These are phyloP conservation scores for Euphorbia lathyris DNA, from an alignment of 345 rosid species.

Conservation along the genomic window DNA sequence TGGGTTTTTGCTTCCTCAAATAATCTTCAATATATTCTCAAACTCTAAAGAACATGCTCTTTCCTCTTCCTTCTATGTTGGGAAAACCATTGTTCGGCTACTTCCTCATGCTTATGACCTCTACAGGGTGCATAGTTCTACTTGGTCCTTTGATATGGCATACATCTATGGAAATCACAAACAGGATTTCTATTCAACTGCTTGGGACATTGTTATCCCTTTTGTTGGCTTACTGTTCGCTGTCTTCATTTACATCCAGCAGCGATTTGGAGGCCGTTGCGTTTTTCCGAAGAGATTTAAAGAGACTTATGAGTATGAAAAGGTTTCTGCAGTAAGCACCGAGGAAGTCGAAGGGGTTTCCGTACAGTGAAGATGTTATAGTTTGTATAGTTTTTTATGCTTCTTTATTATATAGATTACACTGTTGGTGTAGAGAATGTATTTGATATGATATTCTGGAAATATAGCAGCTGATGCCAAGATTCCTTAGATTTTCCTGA, in stretches of 20 bases:
- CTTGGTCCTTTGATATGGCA: slow-evolving; percentile 53
- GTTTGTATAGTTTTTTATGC: slow-evolving; percentile 1
- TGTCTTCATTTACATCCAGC: slow-evolving; percentile 62
- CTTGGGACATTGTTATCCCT: slow-evolving; percentile 78
- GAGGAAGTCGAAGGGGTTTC: slow-evolving; percentile 14
- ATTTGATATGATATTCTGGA: background rate
- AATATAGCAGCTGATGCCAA: background rate
- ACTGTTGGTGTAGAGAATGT: background rate
- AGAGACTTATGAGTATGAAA: slow-evolving; percentile 50
- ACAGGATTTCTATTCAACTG: slow-evolving; percentile 70
- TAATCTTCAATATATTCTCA: slow-evolving; percentile 60
- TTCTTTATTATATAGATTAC: background rate
- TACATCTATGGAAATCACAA: slow-evolving; percentile 76
- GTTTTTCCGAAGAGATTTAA: slow-evolving; percentile 56
- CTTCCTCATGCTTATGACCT: slow-evolving; percentile 92
- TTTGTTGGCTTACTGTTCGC: slow-evolving; percentile 54
- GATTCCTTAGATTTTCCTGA: no score
- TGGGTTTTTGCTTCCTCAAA: slow-evolving; percentile 76
- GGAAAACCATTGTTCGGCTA: slow-evolving; percentile 56
- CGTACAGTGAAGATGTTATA: slow-evolving; percentile 3
- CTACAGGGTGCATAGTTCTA: slow-evolving; percentile 57
- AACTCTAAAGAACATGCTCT: slow-evolving; percentile 49
- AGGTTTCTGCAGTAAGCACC: slow-evolving; percentile 30
- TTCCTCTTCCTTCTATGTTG: slow-evolving; percentile 49
- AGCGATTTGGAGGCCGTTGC: slow-evolving; percentile 59